Percentiles rank a stretch among this genome's conserved stretches.
Conservation (phyloP, 2,329 filamentous ascomycete species). For the Diaporthe aspalathi region DNA sequence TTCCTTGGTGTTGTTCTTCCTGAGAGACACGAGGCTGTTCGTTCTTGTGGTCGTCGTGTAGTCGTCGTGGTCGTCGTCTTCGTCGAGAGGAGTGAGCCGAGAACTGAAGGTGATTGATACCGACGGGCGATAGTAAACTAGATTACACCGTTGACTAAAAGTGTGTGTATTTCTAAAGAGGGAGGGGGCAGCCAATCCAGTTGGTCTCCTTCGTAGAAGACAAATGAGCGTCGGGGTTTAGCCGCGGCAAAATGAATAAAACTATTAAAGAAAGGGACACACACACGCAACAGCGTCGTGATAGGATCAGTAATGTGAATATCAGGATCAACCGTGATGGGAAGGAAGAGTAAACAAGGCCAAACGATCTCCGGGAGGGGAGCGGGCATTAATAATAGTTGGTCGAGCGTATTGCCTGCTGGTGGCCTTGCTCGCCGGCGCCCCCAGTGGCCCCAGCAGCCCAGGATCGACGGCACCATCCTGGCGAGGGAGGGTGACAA, state of each 20-base stretch:
- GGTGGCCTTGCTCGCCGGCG: slow-evolving; percentile 30
- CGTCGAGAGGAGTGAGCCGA: not conserved
- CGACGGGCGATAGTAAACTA: slow-evolving; percentile 47
- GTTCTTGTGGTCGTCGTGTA: too few species aligned
- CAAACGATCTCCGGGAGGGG: slow-evolving; percentile 42
- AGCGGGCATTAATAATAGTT: slow-evolving; percentile 42
- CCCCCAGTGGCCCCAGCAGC: slow-evolving; percentile 43
- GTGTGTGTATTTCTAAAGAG: slow-evolving; percentile 56
- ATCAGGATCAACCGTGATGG: slow-evolving; percentile 42
- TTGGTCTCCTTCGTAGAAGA: slow-evolving; percentile 55
- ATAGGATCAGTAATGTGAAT: slow-evolving; percentile 35
- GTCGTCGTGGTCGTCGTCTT: not conserved
- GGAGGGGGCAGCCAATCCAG: slow-evolving; percentile 70
- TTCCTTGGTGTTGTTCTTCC: not conserved
- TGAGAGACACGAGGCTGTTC: not conserved
- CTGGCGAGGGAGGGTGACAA: slow-evolving; percentile 38
- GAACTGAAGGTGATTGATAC: slow-evolving; percentile 31
- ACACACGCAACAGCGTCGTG: slow-evolving; percentile 47
- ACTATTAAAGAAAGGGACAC: slow-evolving; percentile 47
- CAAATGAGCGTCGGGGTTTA: slow-evolving; percentile 55
- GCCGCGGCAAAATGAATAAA: slow-evolving; percentile 50
- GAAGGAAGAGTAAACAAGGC: slow-evolving; percentile 46
- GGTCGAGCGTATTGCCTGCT: slow-evolving; percentile 12
- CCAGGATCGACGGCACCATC: slow-evolving; percentile 47
- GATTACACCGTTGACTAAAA: slow-evolving; percentile 52